phyloP scores from a whole-genome alignment of 75 land plant genomes.

The Cryptomeria japonica region DNA sequence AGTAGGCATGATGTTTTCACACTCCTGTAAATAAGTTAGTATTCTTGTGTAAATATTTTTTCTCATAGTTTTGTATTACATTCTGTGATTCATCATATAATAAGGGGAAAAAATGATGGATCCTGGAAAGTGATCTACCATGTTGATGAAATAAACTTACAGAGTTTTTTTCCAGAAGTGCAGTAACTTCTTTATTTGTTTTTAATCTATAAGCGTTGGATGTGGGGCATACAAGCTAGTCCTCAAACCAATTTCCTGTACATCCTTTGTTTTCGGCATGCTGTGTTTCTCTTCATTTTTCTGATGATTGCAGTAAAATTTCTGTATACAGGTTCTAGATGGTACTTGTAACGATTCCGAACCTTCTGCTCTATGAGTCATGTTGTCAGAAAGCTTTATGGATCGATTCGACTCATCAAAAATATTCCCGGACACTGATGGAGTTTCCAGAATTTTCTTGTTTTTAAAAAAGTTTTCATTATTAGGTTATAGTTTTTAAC shows the following conservation, averaged over 20 bases:
- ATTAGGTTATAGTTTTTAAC: background rate
- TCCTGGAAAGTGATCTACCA: background rate
- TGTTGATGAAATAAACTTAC: background rate
- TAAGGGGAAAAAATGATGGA: background rate
- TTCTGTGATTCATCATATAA: background rate
- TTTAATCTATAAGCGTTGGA: background rate
- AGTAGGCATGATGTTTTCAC: no score
- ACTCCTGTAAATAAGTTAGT: no score
- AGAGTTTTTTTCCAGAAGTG: background rate
- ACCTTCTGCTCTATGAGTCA: conserved; percentile 1
- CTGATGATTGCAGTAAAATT: background rate
- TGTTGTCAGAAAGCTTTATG: background rate
- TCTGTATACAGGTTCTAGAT: background rate
- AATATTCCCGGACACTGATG: background rate
- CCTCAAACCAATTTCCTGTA: background rate
- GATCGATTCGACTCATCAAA: no score
- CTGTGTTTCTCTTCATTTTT: background rate
- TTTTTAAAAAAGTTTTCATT: background rate
- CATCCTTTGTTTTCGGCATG: background rate
- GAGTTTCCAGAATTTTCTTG: background rate
- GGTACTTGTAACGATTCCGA: background rate
- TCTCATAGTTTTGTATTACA: background rate
- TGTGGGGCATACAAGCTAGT: background rate
- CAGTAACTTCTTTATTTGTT: background rate
- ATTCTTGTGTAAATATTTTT: no score